A percentile compares a stretch with the other conserved stretches of the same genome.
Conservation (phyloP, 345 rosid genomes). For the Aquilaria yunnanensis region DNA sequence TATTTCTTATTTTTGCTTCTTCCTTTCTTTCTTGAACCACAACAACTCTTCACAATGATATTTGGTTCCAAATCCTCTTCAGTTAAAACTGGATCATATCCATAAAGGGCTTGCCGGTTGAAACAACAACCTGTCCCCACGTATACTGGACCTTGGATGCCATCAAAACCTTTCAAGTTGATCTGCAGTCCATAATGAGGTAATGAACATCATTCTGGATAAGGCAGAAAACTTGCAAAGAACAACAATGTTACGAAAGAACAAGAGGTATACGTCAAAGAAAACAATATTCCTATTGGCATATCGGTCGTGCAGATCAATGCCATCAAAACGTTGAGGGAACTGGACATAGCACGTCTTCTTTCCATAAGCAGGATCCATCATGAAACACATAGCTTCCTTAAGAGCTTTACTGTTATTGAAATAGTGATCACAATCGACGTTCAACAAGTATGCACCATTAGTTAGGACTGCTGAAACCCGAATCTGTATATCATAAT, state of each 20-base stretch:
- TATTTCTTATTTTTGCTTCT: constrained; percentile 65
- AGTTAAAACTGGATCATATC: constrained; percentile 95
- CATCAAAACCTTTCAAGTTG: constrained; percentile 97
- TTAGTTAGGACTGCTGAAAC: constrained; percentile 99
- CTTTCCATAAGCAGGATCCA: constrained; percentile 87
- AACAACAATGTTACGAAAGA: constrained; percentile 9
- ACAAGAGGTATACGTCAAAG: constrained; percentile 68
- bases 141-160: constrained; percentile 97
- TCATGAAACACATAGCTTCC: constrained; percentile 99
- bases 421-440: constrained; percentile 99
- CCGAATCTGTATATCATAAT: constrained; percentile 61
- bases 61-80: constrained; percentile 96
- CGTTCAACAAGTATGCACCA: constrained; percentile 96
- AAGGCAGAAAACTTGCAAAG: background rate
- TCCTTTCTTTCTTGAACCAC: constrained; percentile 92
- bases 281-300: constrained; percentile 98
- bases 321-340: constrained; percentile 99
- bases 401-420: constrained; percentile 96
- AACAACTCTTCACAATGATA: constrained; percentile 92
- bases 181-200: constrained; percentile 43
- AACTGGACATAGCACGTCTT: constrained; percentile 98
- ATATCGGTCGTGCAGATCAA: constrained; percentile 99
- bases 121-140: constrained; percentile 99
- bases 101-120: constrained; percentile 97
- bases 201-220: constrained; percentile 2